Evolutionary conservation across 257 asterid genomes (phyloP).

Genomic region (Parsonsia alboflavescens): DNA sequence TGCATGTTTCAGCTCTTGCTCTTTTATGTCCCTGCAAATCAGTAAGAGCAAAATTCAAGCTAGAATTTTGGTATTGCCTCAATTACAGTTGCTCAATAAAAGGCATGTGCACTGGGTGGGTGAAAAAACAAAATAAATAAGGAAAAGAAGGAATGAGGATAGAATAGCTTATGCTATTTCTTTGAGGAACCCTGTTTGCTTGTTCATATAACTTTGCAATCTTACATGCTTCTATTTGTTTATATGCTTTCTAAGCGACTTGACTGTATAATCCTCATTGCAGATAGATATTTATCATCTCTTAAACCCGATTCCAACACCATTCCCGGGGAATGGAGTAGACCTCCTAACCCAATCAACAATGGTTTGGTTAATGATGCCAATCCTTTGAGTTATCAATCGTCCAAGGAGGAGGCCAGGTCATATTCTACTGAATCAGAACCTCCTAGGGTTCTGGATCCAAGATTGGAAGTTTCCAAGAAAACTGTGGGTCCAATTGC

Average conservation of each 20-base stretch:
- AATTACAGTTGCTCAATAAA: neutral
- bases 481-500: constrained; percentile 57
- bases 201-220: neutral
- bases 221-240: neutral
- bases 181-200: neutral
- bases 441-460: constrained; percentile 47
- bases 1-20: neutral
- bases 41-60: neutral
- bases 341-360: constrained; percentile 41
- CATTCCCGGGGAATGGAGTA: constrained; percentile 48
- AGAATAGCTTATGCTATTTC: neutral
- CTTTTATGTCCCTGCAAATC: neutral
- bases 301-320: constrained; percentile 55
- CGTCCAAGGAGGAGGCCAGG: constrained; percentile 47
- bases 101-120: neutral
- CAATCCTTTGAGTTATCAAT: constrained; percentile 50
- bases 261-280: constrained; percentile 32
- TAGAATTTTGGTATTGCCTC: neutral
- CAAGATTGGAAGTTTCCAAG: constrained; percentile 63
- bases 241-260: neutral
- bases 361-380: constrained; percentile 49
- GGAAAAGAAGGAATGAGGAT: neutral
- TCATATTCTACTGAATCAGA: constrained; percentile 43
- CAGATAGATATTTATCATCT: constrained; percentile 68
- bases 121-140: neutral